These are phyloP conservation scores for Herpetomonas tarakana DNA, from an alignment of 208 protist species.

Conservation along the genomic window DNA sequence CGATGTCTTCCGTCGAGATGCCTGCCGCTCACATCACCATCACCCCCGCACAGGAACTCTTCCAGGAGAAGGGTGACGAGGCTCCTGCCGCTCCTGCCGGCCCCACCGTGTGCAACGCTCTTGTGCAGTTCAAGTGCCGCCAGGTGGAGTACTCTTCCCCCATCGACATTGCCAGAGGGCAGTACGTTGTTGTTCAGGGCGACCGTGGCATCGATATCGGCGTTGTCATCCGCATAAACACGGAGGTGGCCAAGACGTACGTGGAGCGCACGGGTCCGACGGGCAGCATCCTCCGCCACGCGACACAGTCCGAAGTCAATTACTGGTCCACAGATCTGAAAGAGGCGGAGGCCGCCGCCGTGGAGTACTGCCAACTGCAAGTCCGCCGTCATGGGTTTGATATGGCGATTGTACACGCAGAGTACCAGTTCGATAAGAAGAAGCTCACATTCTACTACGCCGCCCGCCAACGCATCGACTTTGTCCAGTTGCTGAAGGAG, in stretches of 20 bases:
- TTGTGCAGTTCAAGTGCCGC: constrained; percentile 90
- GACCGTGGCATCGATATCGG: constrained; percentile 90
- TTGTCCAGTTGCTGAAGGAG: constrained; percentile 79
- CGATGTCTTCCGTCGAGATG: neutral
- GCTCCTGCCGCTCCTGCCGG: constrained; percentile 20
- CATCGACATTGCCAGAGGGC: constrained; percentile 50
- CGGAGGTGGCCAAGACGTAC: constrained; percentile 32
- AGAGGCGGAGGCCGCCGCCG: constrained; percentile 66
- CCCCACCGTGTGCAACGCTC: constrained; percentile 36
- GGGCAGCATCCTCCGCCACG: constrained; percentile 64
- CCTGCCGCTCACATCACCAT: constrained; percentile 6
- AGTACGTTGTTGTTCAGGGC: constrained; percentile 87
- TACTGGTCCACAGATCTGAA: constrained; percentile 84
- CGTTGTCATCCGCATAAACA: constrained; percentile 77
- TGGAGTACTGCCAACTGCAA: constrained; percentile 61
- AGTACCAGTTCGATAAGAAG: constrained; percentile 93
- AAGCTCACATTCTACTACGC: constrained; percentile 93
- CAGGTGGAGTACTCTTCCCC: constrained; percentile 71
- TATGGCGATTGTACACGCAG: constrained; percentile 81
- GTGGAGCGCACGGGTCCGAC: constrained; percentile 54
- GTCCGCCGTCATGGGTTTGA: constrained; percentile 56
- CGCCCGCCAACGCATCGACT: constrained; percentile 68
- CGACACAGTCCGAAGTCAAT: constrained; percentile 83
- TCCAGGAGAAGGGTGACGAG: constrained; percentile 37
- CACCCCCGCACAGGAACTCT: constrained; percentile 23